A percentile compares a stretch with the other conserved stretches of the same genome.
phyloP scores from a whole-genome alignment of 2,329 filamentous ascomycete species.

The Sporothrix inflata region DNA sequence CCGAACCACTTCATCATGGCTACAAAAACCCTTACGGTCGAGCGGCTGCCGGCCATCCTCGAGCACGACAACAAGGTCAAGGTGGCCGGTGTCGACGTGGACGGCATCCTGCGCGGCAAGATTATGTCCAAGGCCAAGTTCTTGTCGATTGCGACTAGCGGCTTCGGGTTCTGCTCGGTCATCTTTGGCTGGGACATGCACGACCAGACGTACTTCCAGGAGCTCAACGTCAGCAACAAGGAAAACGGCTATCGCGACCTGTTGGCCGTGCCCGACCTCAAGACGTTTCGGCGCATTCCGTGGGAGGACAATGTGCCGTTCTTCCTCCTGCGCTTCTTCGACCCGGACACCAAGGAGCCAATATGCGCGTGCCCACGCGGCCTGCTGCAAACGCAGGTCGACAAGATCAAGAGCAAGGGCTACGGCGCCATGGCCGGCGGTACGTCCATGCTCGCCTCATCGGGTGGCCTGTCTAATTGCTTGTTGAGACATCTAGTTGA shows the following conservation, averaged over 20 bases:
- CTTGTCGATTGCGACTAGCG: constrained; percentile 74
- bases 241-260: constrained; percentile 89
- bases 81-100: constrained; percentile 83
- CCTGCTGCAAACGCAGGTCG: constrained; percentile 68
- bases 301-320: constrained; percentile 89
- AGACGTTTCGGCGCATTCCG: constrained; percentile 78
- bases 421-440: constrained; percentile 88
- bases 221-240: constrained; percentile 85
- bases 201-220: constrained; percentile 83
- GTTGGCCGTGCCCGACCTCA: constrained; percentile 78
- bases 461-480: neutral
- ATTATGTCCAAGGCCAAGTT: constrained; percentile 93
- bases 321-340: constrained; percentile 81
- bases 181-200: constrained; percentile 98
- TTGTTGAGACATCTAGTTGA: neutral
- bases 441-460: constrained; percentile 42
- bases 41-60: constrained; percentile 68
- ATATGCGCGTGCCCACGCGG: constrained; percentile 80
- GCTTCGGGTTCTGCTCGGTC: constrained; percentile 93
- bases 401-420: constrained; percentile 69
- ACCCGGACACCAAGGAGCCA: constrained; percentile 74
- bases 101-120: constrained; percentile 86
- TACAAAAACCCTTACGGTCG: constrained; percentile 55
- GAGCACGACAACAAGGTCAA: constrained; percentile 78
- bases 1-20: constrained; percentile 15